Conservation (phyloP, 805 yeast species). For the Yamadazyma laniorum region DNA sequence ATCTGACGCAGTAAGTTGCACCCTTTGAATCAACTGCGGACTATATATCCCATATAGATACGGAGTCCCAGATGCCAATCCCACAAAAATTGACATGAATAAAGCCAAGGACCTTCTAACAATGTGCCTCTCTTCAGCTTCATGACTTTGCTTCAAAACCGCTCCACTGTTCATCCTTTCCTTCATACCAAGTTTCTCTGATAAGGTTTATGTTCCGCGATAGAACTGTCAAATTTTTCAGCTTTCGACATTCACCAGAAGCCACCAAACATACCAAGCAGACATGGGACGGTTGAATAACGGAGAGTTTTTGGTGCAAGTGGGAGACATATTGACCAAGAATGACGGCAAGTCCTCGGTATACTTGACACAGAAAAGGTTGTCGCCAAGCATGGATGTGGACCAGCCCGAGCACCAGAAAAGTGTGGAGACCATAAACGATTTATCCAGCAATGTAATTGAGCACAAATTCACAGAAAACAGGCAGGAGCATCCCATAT, state of each 20-base stretch:
- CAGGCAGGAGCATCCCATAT: slow-evolving; percentile 51
- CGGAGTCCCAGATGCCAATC: slow-evolving; percentile 73
- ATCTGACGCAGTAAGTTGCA: slow-evolving; percentile 56
- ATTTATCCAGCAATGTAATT: slow-evolving; percentile 28
- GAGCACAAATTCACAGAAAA: slow-evolving; percentile 20
- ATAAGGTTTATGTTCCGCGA: too few species aligned
- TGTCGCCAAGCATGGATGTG: slow-evolving; percentile 24
- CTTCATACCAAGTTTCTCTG: too few species aligned
- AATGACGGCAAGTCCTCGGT: slow-evolving; percentile 50
- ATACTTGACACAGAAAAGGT: slow-evolving; percentile 60
- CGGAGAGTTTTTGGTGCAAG: slow-evolving; percentile 28
- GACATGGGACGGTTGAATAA: slow-evolving; percentile 33
- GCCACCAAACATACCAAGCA: neutral
- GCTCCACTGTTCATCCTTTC: neutral
- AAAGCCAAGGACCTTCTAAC: slow-evolving; percentile 18
- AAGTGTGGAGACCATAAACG: slow-evolving; percentile 16
- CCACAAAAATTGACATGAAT: slow-evolving; percentile 42
- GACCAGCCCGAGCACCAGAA: slow-evolving; percentile 16
- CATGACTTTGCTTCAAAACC: neutral
- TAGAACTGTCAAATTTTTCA: slow-evolving; percentile 6
- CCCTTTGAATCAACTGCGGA: slow-evolving; percentile 61
- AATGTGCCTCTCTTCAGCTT: neutral
- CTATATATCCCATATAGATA: slow-evolving; percentile 74
- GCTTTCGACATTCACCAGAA: neutral
- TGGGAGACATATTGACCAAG: slow-evolving; percentile 21